Base-by-base conservation (phyloP, 257 asterid genomes). In the Plantago ovata region DNA sequence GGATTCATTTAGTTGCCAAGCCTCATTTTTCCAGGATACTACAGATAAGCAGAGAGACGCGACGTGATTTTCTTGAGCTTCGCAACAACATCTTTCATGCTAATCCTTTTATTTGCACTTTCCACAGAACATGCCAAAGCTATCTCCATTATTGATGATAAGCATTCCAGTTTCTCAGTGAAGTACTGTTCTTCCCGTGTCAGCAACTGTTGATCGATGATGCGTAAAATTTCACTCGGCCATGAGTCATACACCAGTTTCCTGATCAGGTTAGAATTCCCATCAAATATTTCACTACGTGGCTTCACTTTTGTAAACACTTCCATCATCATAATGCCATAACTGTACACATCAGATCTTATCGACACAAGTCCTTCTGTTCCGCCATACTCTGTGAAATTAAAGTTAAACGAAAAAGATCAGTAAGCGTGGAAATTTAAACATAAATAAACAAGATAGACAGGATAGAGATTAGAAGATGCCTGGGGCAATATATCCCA, bases 261-360 rank as follows among this genome's bases (percentile, higher is more conserved):
- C 2, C 66, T 51, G 56, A 56, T 69, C 13, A 69, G 42, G 66
- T 52, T 57, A n/a, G 42, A 63, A 18, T 69, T 57, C 6, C 52
- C 66, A 3, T 44, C 6, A 24, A 69, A 69, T 15, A 13, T 33
- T 21, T 43, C 62, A 51, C 22, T 36, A n/a, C 48, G 19, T 2
- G 75, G 75, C 43, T 38, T 56, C 15, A 9, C 56, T 36, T 45
- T 43, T 6, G 75, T 69, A 38, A 69, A 69, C 8, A 63, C 62
- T 57, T 63, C 70, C 69, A 69, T 69, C 28, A 69, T 13, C 68
- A 58, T 42, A 3, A 69, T 63, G 69, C n/a, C n/a, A n/a, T n/a
- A n/a, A n/a, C 65, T 69, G 18, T 69, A 62, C 36, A 55, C 61
- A 56, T 69, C 75, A 21, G 63, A 63, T 58, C 22, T 69, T 33